Conservation (phyloP, 768 basidiomycete species). For the Tulasnella sp. region DNA sequence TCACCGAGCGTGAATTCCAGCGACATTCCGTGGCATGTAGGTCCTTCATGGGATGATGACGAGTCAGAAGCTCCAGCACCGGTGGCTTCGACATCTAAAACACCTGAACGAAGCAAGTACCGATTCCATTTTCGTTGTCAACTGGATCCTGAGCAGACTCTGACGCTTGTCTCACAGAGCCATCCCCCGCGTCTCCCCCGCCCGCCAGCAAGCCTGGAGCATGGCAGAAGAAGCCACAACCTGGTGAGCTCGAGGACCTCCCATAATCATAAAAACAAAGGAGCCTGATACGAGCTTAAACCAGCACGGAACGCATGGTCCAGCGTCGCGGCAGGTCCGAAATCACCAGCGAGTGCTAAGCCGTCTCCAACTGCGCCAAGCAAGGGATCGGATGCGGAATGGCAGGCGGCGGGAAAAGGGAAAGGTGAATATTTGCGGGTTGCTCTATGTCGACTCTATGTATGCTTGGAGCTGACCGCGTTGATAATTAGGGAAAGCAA, state of each 20-base stretch:
- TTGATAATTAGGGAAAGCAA: background rate
- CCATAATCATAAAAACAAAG: background rate
- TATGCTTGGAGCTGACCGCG: background rate
- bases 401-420: background rate
- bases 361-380: background rate
- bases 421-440: background rate
- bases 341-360: background rate
- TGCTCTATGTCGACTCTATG: too few relatives aligned
- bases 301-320: background rate
- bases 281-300: background rate
- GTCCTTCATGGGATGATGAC: background rate
- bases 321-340: background rate
- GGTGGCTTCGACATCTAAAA: background rate
- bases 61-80: background rate
- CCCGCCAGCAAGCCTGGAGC: background rate
- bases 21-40: background rate
- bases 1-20: background rate
- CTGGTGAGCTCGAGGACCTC: background rate
- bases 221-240: background rate
- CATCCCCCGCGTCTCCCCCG: background rate
- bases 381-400: background rate
- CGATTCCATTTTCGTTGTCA: background rate
- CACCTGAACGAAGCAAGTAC: background rate
- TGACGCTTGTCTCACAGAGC: background rate
- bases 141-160: background rate